Conservation (phyloP, 139 green algal species). For the Chlamydomonas sphaeroides region DNA sequence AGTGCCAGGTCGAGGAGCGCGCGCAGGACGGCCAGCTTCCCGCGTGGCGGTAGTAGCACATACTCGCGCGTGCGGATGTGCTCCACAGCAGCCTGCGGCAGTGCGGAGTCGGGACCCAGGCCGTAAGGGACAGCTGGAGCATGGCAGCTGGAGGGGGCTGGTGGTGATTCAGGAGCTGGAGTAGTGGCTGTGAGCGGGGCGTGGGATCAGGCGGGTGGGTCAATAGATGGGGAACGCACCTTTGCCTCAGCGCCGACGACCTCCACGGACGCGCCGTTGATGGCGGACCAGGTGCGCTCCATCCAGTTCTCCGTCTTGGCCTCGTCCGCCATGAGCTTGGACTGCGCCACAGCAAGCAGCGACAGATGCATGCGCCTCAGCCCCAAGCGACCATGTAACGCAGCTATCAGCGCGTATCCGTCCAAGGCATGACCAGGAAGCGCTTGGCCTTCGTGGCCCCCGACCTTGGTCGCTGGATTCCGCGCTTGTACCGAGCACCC, state of each 20-base stretch:
- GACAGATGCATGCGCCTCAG: neutral
- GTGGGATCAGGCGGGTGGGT: too few relatives aligned
- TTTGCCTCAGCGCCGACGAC: conserved; percentile 23
- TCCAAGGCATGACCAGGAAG: too few relatives aligned
- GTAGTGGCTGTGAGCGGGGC: too few relatives aligned
- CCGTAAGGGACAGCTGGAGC: too few relatives aligned
- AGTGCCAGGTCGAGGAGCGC: conserved; percentile 71
- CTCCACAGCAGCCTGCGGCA: conserved; percentile 31
- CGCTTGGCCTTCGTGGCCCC: too few relatives aligned
- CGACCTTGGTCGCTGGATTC: neutral
- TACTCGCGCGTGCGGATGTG: conserved; percentile 69
- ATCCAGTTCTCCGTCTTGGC: conserved; percentile 55
- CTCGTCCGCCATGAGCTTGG: conserved; percentile 46
- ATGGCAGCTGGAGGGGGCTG: too few relatives aligned
- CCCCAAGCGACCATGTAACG: too few relatives aligned
- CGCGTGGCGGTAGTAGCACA: conserved; percentile 52
- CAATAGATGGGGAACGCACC: conserved; percentile 14
- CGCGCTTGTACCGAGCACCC: too few relatives aligned
- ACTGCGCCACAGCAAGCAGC: neutral
- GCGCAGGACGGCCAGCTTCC: conserved; percentile 73
- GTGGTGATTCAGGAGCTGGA: too few relatives aligned
- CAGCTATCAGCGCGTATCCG: too few relatives aligned
- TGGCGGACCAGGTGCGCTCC: conserved; percentile 45
- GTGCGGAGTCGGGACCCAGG: too few relatives aligned
- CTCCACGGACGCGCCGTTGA: conserved; percentile 20